Percentiles rank a stretch among this genome's conserved stretches.
These are phyloP conservation scores for Trichoderma harzianum DNA, from an alignment of 2,329 filamentous ascomycete genomes.

Conservation along the genomic window DNA sequence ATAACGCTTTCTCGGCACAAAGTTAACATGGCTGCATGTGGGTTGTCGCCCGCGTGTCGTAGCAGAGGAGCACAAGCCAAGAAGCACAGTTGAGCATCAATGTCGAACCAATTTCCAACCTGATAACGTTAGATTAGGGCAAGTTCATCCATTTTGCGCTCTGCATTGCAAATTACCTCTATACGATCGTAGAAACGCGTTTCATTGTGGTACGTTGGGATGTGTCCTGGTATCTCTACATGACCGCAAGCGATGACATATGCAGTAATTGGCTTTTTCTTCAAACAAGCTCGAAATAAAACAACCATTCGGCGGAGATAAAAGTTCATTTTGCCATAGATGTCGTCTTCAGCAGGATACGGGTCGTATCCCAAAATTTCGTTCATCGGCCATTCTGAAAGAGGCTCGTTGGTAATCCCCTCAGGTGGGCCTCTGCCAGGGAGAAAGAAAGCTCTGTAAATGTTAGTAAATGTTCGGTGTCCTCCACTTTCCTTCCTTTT, in stretches of 20 bases:
- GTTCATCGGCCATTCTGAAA: slow-evolving; percentile 29
- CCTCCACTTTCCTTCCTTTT: neutral
- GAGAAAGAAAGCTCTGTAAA: slow-evolving; percentile 22
- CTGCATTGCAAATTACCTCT: neutral
- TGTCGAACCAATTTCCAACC: slow-evolving; percentile 23
- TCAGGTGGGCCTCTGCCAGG: neutral
- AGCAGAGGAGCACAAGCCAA: slow-evolving; percentile 18
- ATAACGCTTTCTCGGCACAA: slow-evolving; percentile 19
- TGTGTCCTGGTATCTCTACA: neutral
- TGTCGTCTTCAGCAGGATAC: slow-evolving; percentile 24
- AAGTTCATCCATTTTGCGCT: neutral
- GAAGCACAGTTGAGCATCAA: slow-evolving; percentile 15
- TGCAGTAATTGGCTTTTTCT: neutral
- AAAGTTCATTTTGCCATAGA: slow-evolving; percentile 30
- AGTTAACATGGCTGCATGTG: slow-evolving; percentile 25
- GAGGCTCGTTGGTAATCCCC: slow-evolving; percentile 24
- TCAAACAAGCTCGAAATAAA: slow-evolving; percentile 21
- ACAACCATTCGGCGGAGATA: slow-evolving; percentile 25
- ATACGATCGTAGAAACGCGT: neutral
- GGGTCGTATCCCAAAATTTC: slow-evolving; percentile 23
- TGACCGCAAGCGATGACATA: neutral
- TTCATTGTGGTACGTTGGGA: accelerated
- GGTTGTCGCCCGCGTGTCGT: slow-evolving; percentile 26
- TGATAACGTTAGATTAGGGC: neutral
- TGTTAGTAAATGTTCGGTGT: neutral